A percentile compares a stretch with the other conserved stretches of the same genome.
Evolutionary conservation across 164 flowering plant species (phyloP).

Genomic region (Protea cynaroides): DNA sequence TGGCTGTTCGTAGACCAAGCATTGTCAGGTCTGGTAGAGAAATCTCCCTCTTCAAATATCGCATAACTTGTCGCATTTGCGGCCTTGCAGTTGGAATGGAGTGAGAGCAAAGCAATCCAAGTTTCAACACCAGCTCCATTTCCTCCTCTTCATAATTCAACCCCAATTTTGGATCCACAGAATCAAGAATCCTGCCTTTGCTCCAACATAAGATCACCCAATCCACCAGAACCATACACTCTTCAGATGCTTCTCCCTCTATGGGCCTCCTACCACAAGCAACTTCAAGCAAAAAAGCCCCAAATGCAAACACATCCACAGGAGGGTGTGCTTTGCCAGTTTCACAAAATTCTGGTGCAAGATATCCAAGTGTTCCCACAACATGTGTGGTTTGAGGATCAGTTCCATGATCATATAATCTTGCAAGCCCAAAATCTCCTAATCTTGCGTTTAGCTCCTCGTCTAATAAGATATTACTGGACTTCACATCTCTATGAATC

Average conservation of each 20-base stretch:
- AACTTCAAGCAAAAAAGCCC: not conserved
- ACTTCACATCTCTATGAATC: not conserved
- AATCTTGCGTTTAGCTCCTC: not conserved
- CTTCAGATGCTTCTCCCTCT: not conserved
- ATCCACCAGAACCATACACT: not conserved
- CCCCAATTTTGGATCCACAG: constrained; percentile 8
- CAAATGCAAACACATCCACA: not conserved
- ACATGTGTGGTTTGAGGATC: constrained; percentile 4
- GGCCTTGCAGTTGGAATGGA: constrained; percentile 13
- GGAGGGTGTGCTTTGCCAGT: not conserved
- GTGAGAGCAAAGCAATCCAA: constrained; percentile 22
- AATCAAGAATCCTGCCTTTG: not conserved
- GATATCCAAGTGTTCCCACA: constrained; percentile 2
- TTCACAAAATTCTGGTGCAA: constrained; percentile 7
- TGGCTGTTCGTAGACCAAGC: not conserved
- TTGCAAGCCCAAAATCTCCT: not conserved
- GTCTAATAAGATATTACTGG: not conserved
- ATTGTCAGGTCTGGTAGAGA: not conserved
- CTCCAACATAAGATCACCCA: not conserved
- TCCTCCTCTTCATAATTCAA: constrained; percentile 9
- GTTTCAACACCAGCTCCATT: constrained; percentile 20
- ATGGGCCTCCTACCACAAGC: not conserved
- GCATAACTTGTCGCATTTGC: constrained; percentile 15
- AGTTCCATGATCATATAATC: not conserved
- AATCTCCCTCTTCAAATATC: constrained; percentile 11